These are phyloP conservation scores for Rhodotorula sp. DNA, from an alignment of 1,284 basidiomycete genomes.

Conservation along the genomic window DNA sequence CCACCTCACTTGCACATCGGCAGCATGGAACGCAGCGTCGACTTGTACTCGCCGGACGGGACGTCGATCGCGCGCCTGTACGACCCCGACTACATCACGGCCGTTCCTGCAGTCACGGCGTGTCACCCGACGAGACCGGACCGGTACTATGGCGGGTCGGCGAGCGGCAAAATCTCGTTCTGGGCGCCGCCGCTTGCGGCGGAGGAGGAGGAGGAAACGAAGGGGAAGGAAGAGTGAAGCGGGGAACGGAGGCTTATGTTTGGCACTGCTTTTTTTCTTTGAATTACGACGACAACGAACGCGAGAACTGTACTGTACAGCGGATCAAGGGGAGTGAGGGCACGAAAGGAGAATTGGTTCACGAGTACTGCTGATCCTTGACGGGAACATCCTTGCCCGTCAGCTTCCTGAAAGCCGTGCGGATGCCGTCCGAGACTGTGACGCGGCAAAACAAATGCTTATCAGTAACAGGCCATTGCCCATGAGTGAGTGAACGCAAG, in stretches of 20 bases:
- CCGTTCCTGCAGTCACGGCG: slow-evolving; percentile 53
- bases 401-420: slow-evolving; percentile 51
- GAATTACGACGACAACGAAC: too few relatives aligned
- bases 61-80: slow-evolving; percentile 1
- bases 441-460: not conserved
- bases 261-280: not conserved
- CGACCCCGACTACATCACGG: slow-evolving; percentile 46
- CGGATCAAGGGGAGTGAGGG: not conserved
- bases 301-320: too few relatives aligned
- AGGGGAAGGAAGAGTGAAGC: not conserved
- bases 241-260: not conserved
- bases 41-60: slow-evolving; percentile 46
- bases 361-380: slow-evolving; percentile 15
- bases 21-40: slow-evolving; percentile 53
- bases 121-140: slow-evolving; percentile 48
- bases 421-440: slow-evolving; percentile 50
- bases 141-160: slow-evolving; percentile 22
- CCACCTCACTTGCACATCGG: slow-evolving; percentile 52
- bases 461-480: too few relatives aligned
- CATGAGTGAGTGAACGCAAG: too few relatives aligned
- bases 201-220: not conserved
- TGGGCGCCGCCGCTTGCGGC: slow-evolving; percentile 1
- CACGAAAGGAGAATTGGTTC: not conserved
- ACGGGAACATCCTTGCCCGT: slow-evolving; percentile 33
- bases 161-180: slow-evolving; percentile 33